Evolutionary conservation across 108 stramenopile species (phyloP).

Genomic region (Discostella stelligeroides): DNA sequence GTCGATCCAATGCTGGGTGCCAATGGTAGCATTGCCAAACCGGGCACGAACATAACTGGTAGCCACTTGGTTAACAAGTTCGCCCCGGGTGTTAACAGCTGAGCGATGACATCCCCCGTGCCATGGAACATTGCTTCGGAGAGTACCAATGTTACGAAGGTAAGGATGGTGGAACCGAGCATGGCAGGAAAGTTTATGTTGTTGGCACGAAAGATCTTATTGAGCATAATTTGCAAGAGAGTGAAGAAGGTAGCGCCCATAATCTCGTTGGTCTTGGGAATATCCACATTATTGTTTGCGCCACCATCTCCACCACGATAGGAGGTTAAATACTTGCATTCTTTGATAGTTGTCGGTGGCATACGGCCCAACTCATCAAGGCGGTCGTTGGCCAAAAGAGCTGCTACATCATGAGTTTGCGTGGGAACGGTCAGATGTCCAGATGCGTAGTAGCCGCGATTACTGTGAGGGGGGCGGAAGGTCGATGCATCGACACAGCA

Average conservation of each 20-base stretch:
- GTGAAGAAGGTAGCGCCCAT: constrained; percentile 55
- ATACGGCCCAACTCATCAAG: not conserved
- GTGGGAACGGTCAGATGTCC: constrained; percentile 2
- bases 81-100: constrained; percentile 63
- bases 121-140: constrained; percentile 58
- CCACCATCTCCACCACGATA: constrained; percentile 8
- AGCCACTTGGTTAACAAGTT: constrained; percentile 83
- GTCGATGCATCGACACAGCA: constrained; percentile 30
- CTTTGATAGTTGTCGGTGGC: constrained; percentile 8
- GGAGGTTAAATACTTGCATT: not conserved
- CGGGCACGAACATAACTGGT: constrained; percentile 86
- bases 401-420: not conserved
- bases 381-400: not conserved
- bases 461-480: constrained; percentile 33
- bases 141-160: constrained; percentile 60
- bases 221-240: constrained; percentile 54
- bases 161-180: constrained; percentile 68
- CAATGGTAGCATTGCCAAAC: constrained; percentile 79
- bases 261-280: constrained; percentile 37
- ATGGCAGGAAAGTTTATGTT: constrained; percentile 69
- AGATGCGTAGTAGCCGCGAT: constrained; percentile 7
- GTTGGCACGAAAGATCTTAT: constrained; percentile 59
- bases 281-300: constrained; percentile 23
- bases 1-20: constrained; percentile 71
- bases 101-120: constrained; percentile 55